Evolutionary conservation across 2,329 filamentous ascomycete species (phyloP), one percentile per base, ranked within the genome.

Genomic region (Fusarium xyrophilum): DNA sequence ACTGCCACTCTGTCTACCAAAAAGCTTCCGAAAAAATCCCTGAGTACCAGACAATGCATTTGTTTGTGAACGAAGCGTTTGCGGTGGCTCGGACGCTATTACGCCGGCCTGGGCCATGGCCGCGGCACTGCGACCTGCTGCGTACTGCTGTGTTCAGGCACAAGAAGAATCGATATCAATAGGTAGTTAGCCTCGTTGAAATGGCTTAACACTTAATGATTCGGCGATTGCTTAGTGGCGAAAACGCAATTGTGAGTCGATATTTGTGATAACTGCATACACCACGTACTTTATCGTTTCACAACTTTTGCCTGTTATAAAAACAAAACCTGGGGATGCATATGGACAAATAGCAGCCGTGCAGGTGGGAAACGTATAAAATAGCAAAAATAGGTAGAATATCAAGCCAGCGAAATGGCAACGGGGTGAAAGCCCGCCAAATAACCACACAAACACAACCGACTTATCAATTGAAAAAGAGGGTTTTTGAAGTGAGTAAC

Each of bases 81-180:
- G 73, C 64, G 68, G 65, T 56, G 74, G 74, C 67, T 73, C 73
- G 63, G 74, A 73, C 62, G 74, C 69, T 60, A 71, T 62, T 54
- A 70, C 71, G 64, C 71, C 72, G 53, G 67, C 73, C 63, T 76
- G 75, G 60, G 77, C 74, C 77, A 79, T 79, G 68, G 57, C 76
- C 67, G 56, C 61, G 60, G 58, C 59, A 66, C 60, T 66, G 59
- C 60, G 58, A 72, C 61, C 63, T 57, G 35, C 33, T 48, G 48
- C 47, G 44, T 51, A 21, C 40, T 65, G 52, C 27, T 61, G 44
- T 27, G 47, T 40, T 60, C 58, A 52, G 63, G 46, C 43, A 50
- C 58, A 50, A 52, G 56, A 48, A 39, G 21, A 59, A 46, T 46
- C 32, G 40, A 39, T 46, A 36, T 61, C 47, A 56, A 39, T 51